Evolutionary conservation across 2,329 filamentous ascomycete genomes (phyloP).

Genomic region (Verticillium albo-atrum): DNA sequence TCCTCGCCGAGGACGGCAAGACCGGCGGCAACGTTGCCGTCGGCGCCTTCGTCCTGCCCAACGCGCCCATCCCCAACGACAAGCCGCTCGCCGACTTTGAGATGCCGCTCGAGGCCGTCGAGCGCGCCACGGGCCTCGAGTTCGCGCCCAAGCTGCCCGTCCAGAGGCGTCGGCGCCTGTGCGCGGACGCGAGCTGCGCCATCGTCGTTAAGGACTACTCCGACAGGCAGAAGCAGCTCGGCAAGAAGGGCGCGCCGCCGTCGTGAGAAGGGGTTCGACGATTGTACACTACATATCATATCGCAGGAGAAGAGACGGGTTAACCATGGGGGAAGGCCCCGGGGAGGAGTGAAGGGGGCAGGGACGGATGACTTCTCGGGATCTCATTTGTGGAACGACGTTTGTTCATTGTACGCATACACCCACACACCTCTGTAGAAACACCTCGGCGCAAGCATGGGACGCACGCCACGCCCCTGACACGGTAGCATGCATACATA

Average conservation of each 20-base stretch:
- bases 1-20: constrained; percentile 83
- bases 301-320: background rate
- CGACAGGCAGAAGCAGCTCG: constrained; percentile 55
- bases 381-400: background rate
- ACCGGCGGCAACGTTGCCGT: constrained; percentile 73
- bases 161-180: constrained; percentile 72
- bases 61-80: constrained; percentile 79
- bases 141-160: constrained; percentile 78
- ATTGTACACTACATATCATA: background rate
- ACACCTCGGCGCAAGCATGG: background rate
- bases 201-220: constrained; percentile 78
- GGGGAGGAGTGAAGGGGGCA: too few species aligned
- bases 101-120: constrained; percentile 87
- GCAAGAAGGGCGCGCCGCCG: constrained; percentile 24
- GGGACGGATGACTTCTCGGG: background rate
- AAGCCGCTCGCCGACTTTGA: constrained; percentile 91
- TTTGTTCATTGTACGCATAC: background rate
- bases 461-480: background rate
- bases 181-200: constrained; percentile 79
- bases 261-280: background rate
- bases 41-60: constrained; percentile 92
- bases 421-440: background rate
- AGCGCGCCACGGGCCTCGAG: constrained; percentile 86
- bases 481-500: background rate
- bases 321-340: too few species aligned